Conservation (phyloP, 345 rosid species). For the Euphorbia peplus region DNA sequence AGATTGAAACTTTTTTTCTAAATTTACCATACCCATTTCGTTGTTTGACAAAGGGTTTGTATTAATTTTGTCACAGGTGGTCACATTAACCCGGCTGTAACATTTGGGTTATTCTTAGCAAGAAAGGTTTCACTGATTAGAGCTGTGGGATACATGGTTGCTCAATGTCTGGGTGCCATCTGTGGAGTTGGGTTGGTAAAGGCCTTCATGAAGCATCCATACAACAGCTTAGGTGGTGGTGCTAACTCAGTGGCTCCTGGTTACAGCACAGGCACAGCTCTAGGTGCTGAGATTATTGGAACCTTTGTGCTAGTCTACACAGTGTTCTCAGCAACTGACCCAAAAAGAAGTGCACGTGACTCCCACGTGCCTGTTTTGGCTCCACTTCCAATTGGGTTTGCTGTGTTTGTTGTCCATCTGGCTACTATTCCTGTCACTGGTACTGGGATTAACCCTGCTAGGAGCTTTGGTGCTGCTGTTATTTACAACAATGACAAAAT, state of each 20-base stretch:
- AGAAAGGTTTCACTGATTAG: conserved; percentile 67
- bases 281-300: conserved; percentile 85
- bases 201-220: conserved; percentile 62
- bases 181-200: conserved; percentile 82
- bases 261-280: conserved; percentile 61
- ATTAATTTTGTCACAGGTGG: conserved; percentile 45
- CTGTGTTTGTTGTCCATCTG: conserved; percentile 69
- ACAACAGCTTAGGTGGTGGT: conserved; percentile 62
- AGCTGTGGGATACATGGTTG: conserved; percentile 72
- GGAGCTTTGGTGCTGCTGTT: conserved; percentile 66
- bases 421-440: conserved; percentile 72
- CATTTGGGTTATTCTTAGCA: conserved; percentile 61
- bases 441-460: conserved; percentile 68
- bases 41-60: not conserved
- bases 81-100: conserved; percentile 70
- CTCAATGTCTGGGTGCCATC: conserved; percentile 75
- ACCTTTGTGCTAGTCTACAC: conserved; percentile 75
- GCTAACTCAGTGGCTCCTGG: conserved; percentile 53
- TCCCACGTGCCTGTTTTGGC: conserved; percentile 84
- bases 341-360: conserved; percentile 84
- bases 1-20: too few relatives aligned
- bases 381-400: conserved; percentile 77
- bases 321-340: conserved; percentile 85
- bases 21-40: not conserved
- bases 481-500: conserved; percentile 45